Evolutionary conservation across 257 asterid genomes (phyloP), one percentile per base, ranked within the genome.

Genomic region (Jacaranda mimosifolia): DNA sequence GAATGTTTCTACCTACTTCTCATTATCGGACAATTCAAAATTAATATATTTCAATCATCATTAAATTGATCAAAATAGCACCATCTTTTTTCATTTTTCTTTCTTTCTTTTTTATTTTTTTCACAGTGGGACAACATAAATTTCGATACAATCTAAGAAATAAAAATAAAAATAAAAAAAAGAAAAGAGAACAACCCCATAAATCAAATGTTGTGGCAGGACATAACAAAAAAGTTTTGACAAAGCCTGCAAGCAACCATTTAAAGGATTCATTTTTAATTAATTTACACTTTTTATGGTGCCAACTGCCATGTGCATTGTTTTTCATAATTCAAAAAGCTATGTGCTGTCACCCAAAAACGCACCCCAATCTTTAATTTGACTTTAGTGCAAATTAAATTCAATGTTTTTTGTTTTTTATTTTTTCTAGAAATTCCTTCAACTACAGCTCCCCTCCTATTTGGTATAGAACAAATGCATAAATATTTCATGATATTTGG

Each of bases 291-390:
- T 4, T 15, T 55, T 55, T n/a, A 17, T 4, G 9, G 3, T 55
- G 21, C n/a, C n/a, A n/a, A n/a, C n/a, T n/a, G n/a, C 7, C 58
- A 52, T 21, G 39, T 60, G 58, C 18, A 52, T 15, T n/a, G 19
- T 52, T 15, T 52, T 52, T 52, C 7, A 39, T 13, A 65, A 74
- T 26, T 15, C 52, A 75, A 35, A 7, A 63, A 74, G 49, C 17
- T 53, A 38, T 35, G 67, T 49, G 67, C 45, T 75, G 45, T 75
- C 46, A 52, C 53, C 73, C 48, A 39, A 64, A 42, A 64, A 56
- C 46, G 73, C 64, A 14, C 15, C 38, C 19, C 40, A n/a, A 64
- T 51, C 15, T 75, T 65, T 17, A 52, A 26, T 48, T 63, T 63
- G 64, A 49, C 71, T 63, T 63, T 38, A 63, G 6, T 58, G 4